Base-by-base conservation (phyloP, 331 rosid species). In the Arachis monticola region DNA sequence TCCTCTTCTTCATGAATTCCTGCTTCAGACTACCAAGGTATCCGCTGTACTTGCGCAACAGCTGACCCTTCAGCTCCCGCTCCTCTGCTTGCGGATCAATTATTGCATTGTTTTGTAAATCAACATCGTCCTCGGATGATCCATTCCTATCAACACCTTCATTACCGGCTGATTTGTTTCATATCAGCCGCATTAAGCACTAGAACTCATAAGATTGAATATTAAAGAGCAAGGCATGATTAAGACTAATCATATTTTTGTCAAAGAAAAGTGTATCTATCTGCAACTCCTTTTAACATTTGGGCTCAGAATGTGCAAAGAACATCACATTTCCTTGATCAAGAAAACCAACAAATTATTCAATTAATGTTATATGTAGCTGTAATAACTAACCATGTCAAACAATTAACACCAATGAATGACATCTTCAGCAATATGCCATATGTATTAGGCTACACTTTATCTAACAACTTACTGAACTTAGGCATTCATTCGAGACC, bases 1-100 rank as follows among this genome's bases (percentile, higher is more conserved):
- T 92, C 77, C 92, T 74, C 81, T 92, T 92, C 85, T 92, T 92
- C 88, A 87, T 87, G 90, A 92, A 90, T 69, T 92, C 98, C 82
- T 92, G 96, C 85, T 90, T 92, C 75, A 92, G 80, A 74, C 91
- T 92, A 56, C 98, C 98, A 1, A 92, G 69, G 81, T 88, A 90
- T 66, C 98, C 96, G 0, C 98, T 90, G 83, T 92, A 92, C 73
- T 84, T 92, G 48, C 92, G 86, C 46, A 92, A 64, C 10, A 92
- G 94, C 74, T 92, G 96, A 13, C 88, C 92, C 74, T 90, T 92
- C 4, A 92, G 72, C 55, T 92, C 98, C 58, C 84, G 79, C 32
- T 92, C 97, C 74, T 90, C 97, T 0, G 94, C 98, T 71, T 84
- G 88, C 0, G 96, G 98, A 74, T 92, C 96, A 4, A 35, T 35